Evolutionary conservation across 352 stramenopile species (phyloP).

Genomic region (Phytophthora crassamura): DNA sequence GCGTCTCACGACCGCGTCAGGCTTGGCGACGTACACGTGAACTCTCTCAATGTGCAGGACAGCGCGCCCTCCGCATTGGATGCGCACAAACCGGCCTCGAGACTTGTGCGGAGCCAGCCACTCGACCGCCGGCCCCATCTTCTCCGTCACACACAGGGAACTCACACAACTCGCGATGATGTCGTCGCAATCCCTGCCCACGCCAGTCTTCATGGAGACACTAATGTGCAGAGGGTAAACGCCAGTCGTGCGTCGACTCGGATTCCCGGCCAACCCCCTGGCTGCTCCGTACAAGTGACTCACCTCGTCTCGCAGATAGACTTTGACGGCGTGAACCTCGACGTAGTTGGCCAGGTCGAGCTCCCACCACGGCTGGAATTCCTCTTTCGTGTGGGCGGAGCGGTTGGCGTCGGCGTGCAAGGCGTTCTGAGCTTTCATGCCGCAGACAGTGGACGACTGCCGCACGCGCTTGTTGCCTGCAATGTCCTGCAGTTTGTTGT

Average conservation of each 20-base stretch:
- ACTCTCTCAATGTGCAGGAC: slow-evolving; percentile 71
- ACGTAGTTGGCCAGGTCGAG: slow-evolving; percentile 60
- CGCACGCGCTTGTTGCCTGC: slow-evolving; percentile 46
- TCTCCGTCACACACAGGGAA: slow-evolving; percentile 41
- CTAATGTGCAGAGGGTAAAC: slow-evolving; percentile 61
- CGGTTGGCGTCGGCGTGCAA: slow-evolving; percentile 37
- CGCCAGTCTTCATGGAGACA: slow-evolving; percentile 72
- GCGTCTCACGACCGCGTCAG: slow-evolving; percentile 27
- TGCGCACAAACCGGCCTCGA: slow-evolving; percentile 65
- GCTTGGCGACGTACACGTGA: slow-evolving; percentile 55
- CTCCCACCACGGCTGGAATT: slow-evolving; percentile 66
- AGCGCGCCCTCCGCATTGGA: slow-evolving; percentile 53
- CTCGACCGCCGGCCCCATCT: slow-evolving; percentile 38
- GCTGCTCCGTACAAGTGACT: slow-evolving; percentile 40
- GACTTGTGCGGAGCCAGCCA: slow-evolving; percentile 59
- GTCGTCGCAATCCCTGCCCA: slow-evolving; percentile 63
- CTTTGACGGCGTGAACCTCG: slow-evolving; percentile 56
- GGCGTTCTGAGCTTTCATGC: slow-evolving; percentile 48
- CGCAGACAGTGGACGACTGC: slow-evolving; percentile 54
- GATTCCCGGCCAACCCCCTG: slow-evolving; percentile 8
- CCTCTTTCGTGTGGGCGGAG: slow-evolving; percentile 51
- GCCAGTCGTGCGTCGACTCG: slow-evolving; percentile 21
- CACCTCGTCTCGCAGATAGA: slow-evolving; percentile 47
- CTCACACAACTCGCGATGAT: slow-evolving; percentile 61
- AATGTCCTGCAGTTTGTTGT: slow-evolving; percentile 43